Conservation (phyloP, 495 filamentous ascomycete genomes). For the Opeltia flavorubescens region DNA sequence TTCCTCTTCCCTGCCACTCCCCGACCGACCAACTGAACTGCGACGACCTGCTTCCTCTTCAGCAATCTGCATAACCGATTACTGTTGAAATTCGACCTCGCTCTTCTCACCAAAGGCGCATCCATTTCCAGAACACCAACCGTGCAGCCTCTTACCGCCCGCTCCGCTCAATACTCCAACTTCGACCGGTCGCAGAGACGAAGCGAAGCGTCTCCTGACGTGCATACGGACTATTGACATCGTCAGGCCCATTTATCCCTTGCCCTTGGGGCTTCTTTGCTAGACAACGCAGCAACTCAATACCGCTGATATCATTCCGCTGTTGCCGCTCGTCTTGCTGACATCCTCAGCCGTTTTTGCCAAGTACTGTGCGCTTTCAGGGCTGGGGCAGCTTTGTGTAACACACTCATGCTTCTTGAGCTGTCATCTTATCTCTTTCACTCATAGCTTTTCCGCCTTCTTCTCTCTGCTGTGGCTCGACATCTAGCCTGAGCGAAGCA, state of each 20-base stretch:
- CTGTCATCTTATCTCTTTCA: background rate
- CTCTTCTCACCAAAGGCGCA: background rate
- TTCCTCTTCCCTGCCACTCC: conserved; percentile 11
- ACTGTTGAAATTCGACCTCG: background rate
- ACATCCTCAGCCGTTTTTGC: background rate
- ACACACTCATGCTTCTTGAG: background rate
- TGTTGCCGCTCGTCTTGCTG: background rate
- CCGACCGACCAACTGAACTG: conserved; percentile 5
- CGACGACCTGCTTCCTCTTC: background rate
- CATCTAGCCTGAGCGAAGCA: background rate
- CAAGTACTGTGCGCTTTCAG: background rate
- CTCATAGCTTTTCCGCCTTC: background rate
- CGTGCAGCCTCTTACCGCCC: background rate
- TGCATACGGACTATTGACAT: background rate
- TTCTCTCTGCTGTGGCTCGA: background rate
- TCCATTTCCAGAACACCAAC: background rate
- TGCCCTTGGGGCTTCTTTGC: too few species aligned
- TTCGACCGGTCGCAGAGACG: conserved; percentile 1
- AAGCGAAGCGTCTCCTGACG: background rate
- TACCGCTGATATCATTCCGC: background rate
- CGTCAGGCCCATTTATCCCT: too few species aligned
- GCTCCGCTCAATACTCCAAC: background rate
- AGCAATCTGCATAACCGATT: background rate
- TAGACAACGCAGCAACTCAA: too few species aligned
- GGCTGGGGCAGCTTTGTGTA: background rate